phyloP scores from a whole-genome alignment of 1,284 basidiomycete genomes.

The Ceratobasidium sp. region DNA sequence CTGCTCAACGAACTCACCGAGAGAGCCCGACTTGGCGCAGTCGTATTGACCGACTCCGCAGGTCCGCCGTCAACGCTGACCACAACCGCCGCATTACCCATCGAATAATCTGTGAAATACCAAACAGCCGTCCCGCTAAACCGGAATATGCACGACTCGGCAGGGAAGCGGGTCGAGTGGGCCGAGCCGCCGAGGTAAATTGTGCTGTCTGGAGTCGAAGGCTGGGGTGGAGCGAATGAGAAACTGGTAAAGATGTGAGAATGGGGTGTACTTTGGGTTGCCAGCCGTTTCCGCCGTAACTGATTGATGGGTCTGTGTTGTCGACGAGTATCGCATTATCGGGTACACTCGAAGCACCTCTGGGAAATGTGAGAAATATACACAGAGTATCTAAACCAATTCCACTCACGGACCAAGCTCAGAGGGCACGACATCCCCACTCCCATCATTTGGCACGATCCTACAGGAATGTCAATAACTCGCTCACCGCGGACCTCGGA shows the following conservation, averaged over 20 bases:
- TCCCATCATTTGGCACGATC: not conserved
- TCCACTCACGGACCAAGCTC: conserved; percentile 6
- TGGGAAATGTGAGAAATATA: not conserved
- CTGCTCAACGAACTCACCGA: not conserved
- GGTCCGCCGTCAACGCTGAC: conserved; percentile 34
- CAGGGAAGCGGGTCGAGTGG: conserved; percentile 13
- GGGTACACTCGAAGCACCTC: not conserved
- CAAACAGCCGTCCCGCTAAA: conserved; percentile 31
- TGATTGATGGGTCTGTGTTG: not conserved
- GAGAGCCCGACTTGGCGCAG: not conserved
- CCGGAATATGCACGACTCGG: not conserved
- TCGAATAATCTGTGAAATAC: conserved; percentile 30
- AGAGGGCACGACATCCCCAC: not conserved
- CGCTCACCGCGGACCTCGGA: not conserved
- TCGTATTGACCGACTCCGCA: not conserved
- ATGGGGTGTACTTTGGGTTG: not conserved
- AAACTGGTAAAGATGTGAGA: not conserved
- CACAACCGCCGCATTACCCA: not conserved
- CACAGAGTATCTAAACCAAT: not conserved
- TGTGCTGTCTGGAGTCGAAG: conserved; percentile 2
- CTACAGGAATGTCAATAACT: not conserved
- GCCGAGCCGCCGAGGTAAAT: conserved; percentile 5
- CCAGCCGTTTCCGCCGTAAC: conserved; percentile 1
- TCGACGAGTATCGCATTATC: conserved; percentile 4
- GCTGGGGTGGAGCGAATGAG: not conserved